These are phyloP conservation scores for Rachicladosporium sp. DNA, from an alignment of 2,329 filamentous ascomycete genomes.

Conservation along the genomic window DNA sequence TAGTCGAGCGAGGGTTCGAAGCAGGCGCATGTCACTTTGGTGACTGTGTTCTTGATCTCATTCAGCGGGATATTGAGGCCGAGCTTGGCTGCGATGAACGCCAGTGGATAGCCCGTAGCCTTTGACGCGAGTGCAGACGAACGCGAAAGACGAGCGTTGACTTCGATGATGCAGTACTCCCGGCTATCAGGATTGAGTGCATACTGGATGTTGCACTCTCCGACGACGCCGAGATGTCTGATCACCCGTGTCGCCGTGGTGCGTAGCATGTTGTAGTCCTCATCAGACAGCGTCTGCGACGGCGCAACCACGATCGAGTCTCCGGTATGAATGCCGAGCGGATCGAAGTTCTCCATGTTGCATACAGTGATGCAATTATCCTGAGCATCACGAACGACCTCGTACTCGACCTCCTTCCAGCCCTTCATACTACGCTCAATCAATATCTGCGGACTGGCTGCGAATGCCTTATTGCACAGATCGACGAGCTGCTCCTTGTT, in stretches of 20 bases:
- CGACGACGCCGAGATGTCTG: conserved; percentile 88
- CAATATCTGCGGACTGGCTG: conserved; percentile 87
- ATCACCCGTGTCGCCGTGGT: conserved; percentile 97
- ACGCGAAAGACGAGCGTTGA: conserved; percentile 95
- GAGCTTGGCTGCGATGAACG: conserved; percentile 97
- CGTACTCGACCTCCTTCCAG: conserved; percentile 99
- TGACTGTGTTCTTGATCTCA: conserved; percentile 93
- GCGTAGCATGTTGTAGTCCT: conserved; percentile 99
- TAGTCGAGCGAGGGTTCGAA: conserved; percentile 97
- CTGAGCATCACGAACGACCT: conserved; percentile 89
- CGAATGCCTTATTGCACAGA: conserved; percentile 82
- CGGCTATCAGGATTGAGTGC: conserved; percentile 91
- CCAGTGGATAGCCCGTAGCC: conserved; percentile 91
- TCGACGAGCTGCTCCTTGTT: conserved; percentile 89
- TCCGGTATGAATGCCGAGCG: conserved; percentile 92
- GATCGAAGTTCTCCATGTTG: conserved; percentile 99
- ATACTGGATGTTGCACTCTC: conserved; percentile 98
- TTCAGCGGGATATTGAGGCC: conserved; percentile 90
- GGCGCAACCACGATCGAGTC: conserved; percentile 98
- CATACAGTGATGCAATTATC: conserved; percentile 99
- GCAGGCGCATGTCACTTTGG: conserved; percentile 96
- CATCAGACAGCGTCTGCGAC: conserved; percentile 90
- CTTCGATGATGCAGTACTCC: conserved; percentile 97
- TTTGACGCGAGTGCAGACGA: conserved; percentile 96
- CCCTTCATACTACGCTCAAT: conserved; percentile 98